Evolutionary conservation across 441 rosid species (phyloP), one percentile per base, ranked within the genome.

Genomic region (Dalechampia spathulata): DNA sequence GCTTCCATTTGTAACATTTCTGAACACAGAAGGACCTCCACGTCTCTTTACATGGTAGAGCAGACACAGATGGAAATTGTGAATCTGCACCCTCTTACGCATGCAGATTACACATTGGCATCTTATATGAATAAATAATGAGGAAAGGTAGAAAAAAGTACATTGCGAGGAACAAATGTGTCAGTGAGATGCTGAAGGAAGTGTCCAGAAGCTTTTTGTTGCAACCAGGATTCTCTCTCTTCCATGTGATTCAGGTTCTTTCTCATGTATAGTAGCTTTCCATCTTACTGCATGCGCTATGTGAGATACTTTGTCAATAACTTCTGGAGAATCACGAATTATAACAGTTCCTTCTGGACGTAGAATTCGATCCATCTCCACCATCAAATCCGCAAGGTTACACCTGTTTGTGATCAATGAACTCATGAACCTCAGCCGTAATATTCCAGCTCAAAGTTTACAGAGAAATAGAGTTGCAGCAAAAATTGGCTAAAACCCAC

Each of bases 281-380:
- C 99, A 92, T 58, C 89, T 76, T 50, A 89, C 88, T 5, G 96
- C 81, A 53, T 68, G 75, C 48, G 83, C 85, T 49, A 92, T 71
- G 65, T 76, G 75, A 42, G 68, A 67, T 11, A 86, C 83, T 73
- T 67, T 85, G 44, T 92, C 97, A 26, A 92, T 68, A 8, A 82
- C 90, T 64, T 89, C 99, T 11, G 99, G 95, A 41, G 87, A 66
- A 70, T 89, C 99, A 26, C 97, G 78, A 55, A 92, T 77, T 49
- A 92, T 58, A 46, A 86, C 94, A 1, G 78, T 78, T 54, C 96
- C 97, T 62, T 83, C 87, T 15, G 97, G 97, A 22, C 99, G 99
- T 76, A 92, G 55, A 38, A 86, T 86, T 19, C 99, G 69, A 60
- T 92, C 97, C 81, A 92, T 89, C 78, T 92, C 99, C 62, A 89